Evolutionary conservation across 345 rosid genomes (phyloP), one percentile per base, ranked within the genome.

Genomic region (Hirschfeldia incana): DNA sequence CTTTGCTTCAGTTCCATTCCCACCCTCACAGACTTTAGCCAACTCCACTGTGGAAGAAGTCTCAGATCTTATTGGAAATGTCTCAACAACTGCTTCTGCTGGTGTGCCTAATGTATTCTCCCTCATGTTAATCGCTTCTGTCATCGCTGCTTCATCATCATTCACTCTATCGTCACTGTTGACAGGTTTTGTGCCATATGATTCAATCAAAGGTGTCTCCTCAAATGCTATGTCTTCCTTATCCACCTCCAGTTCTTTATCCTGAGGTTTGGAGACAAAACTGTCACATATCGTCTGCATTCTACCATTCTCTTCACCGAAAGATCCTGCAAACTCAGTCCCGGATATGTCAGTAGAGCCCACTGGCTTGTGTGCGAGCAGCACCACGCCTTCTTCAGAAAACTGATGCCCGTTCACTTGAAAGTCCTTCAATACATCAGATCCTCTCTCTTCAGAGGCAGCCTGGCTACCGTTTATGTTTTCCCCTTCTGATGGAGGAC

Each of bases 21-120:
- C 76, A 69, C 9, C 65, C 32, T 80, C 79, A 64, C 26, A 30
- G 13, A 57, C 30, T 39, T 58, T 15, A 7, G 29, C 69, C 26
- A 70, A 51, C 13, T 67, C 82, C 74, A 78, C 42, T 17, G 78
- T 59, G n/a, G 81, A 69, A 70, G 89, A 72, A 67, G 89, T 83
- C 60, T 6, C 79, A 73, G 78, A 46, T 13, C 67, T 79, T 42
- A 88, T 4, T 5, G 91, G 97, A 72, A 89, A 89, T 32, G 89
- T 83, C 80, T 88, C 93, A 7, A 78, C 88, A 51, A 78, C 88
- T 46, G 76, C 69, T 73, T 81, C 69, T 71, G 59, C 59, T 53
- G 27, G 10, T 77, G 75, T 0, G 32, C 57, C 68, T 46, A 34
- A 32, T 57, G 42, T 39, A 46, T 58, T 61, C 68, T 58, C 16